Base-by-base conservation (phyloP, 139 green algal genomes). In the Chloropicon primus region DNA sequence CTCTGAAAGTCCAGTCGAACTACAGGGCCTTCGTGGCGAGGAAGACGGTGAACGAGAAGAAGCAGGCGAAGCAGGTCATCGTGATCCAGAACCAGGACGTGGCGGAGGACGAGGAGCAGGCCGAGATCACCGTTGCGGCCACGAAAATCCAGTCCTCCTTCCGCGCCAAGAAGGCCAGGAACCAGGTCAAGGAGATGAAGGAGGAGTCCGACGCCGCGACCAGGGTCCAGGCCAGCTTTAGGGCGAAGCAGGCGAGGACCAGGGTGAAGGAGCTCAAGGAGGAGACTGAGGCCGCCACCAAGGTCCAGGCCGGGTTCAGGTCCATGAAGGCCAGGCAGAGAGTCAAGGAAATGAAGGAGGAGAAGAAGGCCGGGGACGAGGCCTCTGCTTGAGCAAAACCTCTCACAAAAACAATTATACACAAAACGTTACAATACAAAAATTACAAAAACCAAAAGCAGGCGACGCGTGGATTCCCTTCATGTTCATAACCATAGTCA, bases 1-100 rank as follows among this genome's bases (percentile, higher is more conserved):
- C 89, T 10, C 85, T 77, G 25, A 85, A 84, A 74, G 85, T 93
- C 27, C 89, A 93, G 79, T 82, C 86, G 2, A 80, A 80, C n/a
- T 90, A 88, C 80, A 80, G 86, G 1, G 89, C 87, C 22, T 85
- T 90, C 77, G 73, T n/a, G 71, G 84, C 84, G 0, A 77, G 88
- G 21, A 88, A 86, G 79, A 76, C 84, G 25, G 81, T 89, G 54
- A 77, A 77, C 5, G 76, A 78, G 75, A 73, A 27, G 21, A 53
- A 26, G 41, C 26, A 72, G n/a, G 25, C 27, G 3, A 53, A 73
- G 26, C 21, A 25, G 27, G 21, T 25, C 22, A 62, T 79, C 41
- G 76, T 41, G 76, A 28, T 74, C 3, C 23, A 29, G 76, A 74
- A 53, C 17, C 41, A 79, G 53, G 5, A 2, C 75, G 75, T 27